Conservation (phyloP, 2,329 filamentous ascomycete genomes). For the Trichoderma cornu-damae region DNA sequence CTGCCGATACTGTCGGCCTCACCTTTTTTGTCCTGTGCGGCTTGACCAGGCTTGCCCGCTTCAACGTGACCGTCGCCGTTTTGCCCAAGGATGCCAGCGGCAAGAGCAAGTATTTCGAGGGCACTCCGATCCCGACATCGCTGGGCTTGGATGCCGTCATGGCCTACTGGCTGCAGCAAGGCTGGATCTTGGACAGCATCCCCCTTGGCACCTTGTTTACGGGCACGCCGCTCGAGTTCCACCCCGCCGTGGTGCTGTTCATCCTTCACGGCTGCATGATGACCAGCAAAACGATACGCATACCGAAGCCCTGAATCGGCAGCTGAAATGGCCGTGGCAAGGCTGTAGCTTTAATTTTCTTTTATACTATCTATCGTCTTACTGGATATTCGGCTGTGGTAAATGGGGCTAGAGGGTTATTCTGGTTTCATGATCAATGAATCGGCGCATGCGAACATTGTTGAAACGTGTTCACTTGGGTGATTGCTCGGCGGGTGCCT, state of each 20-base stretch:
- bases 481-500: neutral
- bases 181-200: slow-evolving; percentile 73
- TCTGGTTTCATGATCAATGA: slow-evolving; percentile 12
- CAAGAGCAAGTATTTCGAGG: slow-evolving; percentile 94
- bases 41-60: slow-evolving; percentile 85
- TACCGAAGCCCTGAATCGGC: slow-evolving; percentile 69
- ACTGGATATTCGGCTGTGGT: slow-evolving; percentile 11
- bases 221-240: slow-evolving; percentile 71
- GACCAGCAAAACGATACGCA: slow-evolving; percentile 91
- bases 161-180: slow-evolving; percentile 80
- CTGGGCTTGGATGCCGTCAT: slow-evolving; percentile 75
- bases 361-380: slow-evolving; percentile 1
- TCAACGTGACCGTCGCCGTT: slow-evolving; percentile 89
- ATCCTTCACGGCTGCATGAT: slow-evolving; percentile 87
- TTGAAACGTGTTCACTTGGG: neutral
- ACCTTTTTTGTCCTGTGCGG: slow-evolving; percentile 92
- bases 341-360: neutral
- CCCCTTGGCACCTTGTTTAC: slow-evolving; percentile 66
- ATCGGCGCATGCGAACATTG: slow-evolving; percentile 8
- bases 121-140: slow-evolving; percentile 90
- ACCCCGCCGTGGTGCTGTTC: slow-evolving; percentile 77
- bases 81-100: slow-evolving; percentile 88
- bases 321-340: neutral
- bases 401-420: slow-evolving; percentile 3
- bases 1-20: slow-evolving; percentile 72